Conservation (phyloP, 2,329 filamentous ascomycete genomes). For the Epichloe festucae region DNA sequence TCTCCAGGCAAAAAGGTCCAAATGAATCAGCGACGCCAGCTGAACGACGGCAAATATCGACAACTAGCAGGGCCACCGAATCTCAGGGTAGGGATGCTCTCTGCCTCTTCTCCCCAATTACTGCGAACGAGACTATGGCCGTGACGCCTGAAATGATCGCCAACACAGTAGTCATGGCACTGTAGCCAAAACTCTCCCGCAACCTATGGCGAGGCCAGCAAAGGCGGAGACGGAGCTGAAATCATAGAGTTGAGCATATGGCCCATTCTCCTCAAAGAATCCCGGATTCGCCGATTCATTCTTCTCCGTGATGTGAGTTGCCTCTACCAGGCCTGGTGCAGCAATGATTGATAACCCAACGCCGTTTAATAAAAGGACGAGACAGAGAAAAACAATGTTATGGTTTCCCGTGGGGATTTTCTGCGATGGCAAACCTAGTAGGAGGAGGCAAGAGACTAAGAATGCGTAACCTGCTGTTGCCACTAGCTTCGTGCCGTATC, state of each 20-base stretch:
- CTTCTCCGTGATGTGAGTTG: conserved; percentile 1
- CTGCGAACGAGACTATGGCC: too few species aligned
- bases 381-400: background rate
- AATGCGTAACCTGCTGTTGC: background rate
- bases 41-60: too few species aligned
- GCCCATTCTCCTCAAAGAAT: conserved; percentile 7
- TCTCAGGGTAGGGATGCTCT: too few species aligned
- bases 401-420: background rate
- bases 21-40: too few species aligned
- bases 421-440: conserved; percentile 1
- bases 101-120: too few species aligned
- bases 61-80: too few species aligned
- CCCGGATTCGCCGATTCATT: conserved; percentile 5
- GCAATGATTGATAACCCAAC: background rate
- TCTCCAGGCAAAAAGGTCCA: too few species aligned
- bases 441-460: background rate
- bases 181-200: too few species aligned
- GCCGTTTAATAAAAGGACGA: background rate
- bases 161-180: too few species aligned
- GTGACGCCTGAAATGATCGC: too few species aligned
- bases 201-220: background rate
- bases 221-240: conserved; percentile 1
- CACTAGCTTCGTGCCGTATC: conserved; percentile 3
- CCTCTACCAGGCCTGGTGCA: conserved; percentile 4
- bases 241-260: conserved; percentile 7